phyloP scores from a whole-genome alignment of 805 yeast genomes.

The Wickerhamomyces hampshirensis region DNA sequence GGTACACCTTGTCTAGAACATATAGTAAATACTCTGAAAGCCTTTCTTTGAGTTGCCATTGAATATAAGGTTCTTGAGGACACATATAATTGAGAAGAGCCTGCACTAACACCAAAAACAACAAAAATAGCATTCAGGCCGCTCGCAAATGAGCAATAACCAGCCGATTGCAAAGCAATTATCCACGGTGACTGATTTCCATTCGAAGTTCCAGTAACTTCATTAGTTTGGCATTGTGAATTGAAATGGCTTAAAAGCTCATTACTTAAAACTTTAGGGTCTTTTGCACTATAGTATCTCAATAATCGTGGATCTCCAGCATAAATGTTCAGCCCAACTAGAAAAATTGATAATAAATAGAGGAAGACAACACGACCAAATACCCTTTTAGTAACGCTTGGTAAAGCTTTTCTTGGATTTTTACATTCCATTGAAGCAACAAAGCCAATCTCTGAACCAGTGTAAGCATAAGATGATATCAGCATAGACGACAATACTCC shows the following conservation, averaged over 20 bases:
- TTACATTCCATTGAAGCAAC: slow-evolving; percentile 85
- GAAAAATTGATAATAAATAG: slow-evolving; percentile 61
- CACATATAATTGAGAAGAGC: slow-evolving; percentile 50
- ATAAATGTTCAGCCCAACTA: slow-evolving; percentile 68
- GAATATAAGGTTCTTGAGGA: slow-evolving; percentile 53
- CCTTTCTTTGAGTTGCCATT: slow-evolving; percentile 49
- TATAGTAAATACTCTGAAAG: slow-evolving; percentile 51
- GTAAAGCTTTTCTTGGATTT: slow-evolving; percentile 72
- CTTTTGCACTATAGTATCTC: slow-evolving; percentile 37
- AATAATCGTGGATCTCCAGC: slow-evolving; percentile 73
- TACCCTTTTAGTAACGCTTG: slow-evolving; percentile 70
- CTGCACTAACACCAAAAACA: slow-evolving; percentile 50
- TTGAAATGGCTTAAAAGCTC: slow-evolving; percentile 9
- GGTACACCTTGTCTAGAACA: slow-evolving; percentile 70
- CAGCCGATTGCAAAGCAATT: slow-evolving; percentile 50
- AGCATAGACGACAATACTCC: slow-evolving; percentile 57
- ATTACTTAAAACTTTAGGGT: slow-evolving; percentile 5
- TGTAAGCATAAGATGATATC: slow-evolving; percentile 68
- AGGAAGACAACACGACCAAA: slow-evolving; percentile 66
- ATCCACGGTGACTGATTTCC: slow-evolving; percentile 55
- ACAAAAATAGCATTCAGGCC: slow-evolving; percentile 47
- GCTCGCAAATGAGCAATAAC: slow-evolving; percentile 42
- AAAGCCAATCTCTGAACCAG: slow-evolving; percentile 79
- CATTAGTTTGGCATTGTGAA: slow-evolving; percentile 7
- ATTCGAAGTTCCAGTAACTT: slow-evolving; percentile 8